These are phyloP conservation scores for Ganoderma meredithae DNA, from an alignment of 1,284 basidiomycete genomes.

Conservation along the genomic window DNA sequence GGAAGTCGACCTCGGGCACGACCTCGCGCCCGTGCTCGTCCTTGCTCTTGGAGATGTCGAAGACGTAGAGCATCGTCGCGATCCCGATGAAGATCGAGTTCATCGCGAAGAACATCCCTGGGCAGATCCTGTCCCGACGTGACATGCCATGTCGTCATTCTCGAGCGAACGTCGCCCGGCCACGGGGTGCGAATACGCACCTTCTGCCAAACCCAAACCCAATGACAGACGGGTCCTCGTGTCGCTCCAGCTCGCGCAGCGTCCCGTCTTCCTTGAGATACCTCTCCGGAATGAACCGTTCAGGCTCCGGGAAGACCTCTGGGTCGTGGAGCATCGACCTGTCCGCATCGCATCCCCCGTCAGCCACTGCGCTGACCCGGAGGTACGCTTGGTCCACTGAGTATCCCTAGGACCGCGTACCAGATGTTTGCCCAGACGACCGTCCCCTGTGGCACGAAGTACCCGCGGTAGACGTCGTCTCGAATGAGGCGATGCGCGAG, in stretches of 20 bases:
- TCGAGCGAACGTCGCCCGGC: background rate
- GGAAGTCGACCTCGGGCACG: constrained; percentile 41
- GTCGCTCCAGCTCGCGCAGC: constrained; percentile 26
- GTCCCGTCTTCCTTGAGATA: constrained; percentile 31
- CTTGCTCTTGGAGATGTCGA: constrained; percentile 40
- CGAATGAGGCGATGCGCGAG: constrained; percentile 41
- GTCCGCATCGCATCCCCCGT: background rate
- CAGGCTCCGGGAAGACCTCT: constrained; percentile 35
- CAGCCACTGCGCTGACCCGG: no score
- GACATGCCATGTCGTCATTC: background rate
- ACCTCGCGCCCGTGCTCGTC: constrained; percentile 41
- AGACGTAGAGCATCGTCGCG: constrained; percentile 40
- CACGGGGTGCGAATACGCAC: no score
- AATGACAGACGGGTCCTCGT: constrained; percentile 33
- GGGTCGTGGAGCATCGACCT: constrained; percentile 43
- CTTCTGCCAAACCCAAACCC: constrained; percentile 40
- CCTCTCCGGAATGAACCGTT: constrained; percentile 37
- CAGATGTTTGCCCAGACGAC: constrained; percentile 47
- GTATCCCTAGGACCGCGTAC: constrained; percentile 27
- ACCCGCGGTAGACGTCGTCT: constrained; percentile 40
- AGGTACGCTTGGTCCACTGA: no score
- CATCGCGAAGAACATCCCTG: constrained; percentile 44
- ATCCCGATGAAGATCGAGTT: constrained; percentile 44
- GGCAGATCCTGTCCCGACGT: constrained; percentile 38
- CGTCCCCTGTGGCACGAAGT: constrained; percentile 38